Base-by-base conservation (phyloP, 192 early-diverging fungal genomes). In the Entomortierella lignicola region DNA sequence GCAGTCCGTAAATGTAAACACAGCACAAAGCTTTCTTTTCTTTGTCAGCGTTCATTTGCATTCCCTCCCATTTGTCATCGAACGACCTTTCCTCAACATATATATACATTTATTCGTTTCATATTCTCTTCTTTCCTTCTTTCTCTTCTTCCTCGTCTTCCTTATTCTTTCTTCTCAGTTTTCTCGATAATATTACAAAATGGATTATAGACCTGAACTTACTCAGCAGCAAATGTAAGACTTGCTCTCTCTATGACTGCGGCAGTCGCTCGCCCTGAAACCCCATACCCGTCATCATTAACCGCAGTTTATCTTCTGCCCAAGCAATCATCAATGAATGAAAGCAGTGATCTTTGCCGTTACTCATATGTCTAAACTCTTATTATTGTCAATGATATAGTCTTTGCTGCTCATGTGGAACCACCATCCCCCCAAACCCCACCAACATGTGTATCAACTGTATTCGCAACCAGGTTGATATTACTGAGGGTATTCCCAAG, bases 361-460 rank as follows among this genome's bases (percentile, higher is more conserved):
- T 54, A 18, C 25, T 54, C 23, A 27, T 54, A 26, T 54, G n/a
- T n/a, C n/a, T n/a, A n/a, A n/a, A n/a, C n/a, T n/a, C n/a, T n/a
- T n/a, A n/a, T n/a, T n/a, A n/a, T n/a, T n/a, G n/a, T n/a, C n/a
- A n/a, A n/a, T 52, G 37, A 53, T 27, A 31, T 75, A 83, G 72
- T 69, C 92, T 95, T n/a, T 96, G 94, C 83, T 96, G 95, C 77
- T 90, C 90, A 80, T 99, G 98, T 86, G 98, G 97, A 67, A 92
- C 92, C 10, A 90, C 93, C 7, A 97, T 97, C 66, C 89, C 95
- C 43, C 97, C 98, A 27, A 99, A 99, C 84, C 93, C 96, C 31
- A 95, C 98, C 47, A 98, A 97, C 87, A 96, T 98, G 96, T 99
- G 98, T 83, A 91, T 97, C 67, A 94, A 95, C 89, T 99, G 98